Evolutionary conservation across 75 land plant genomes (phyloP), one percentile per base, ranked within the genome.

Genomic region (Adiantum capillusveneris): DNA sequence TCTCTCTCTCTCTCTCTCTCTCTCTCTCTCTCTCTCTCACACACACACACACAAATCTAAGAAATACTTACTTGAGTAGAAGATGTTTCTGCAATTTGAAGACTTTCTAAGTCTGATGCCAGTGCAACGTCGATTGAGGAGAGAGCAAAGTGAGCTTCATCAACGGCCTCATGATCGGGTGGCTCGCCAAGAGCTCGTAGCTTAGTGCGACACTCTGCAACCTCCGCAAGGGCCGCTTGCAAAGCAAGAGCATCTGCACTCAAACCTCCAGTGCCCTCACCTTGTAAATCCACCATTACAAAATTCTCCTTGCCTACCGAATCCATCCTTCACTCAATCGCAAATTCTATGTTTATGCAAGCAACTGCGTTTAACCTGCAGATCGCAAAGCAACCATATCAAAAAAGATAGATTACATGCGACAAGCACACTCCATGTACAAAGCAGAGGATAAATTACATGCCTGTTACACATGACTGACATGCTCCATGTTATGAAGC

Each of bases 121-220:
- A 84, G 64, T 3, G 31, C 19, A 22, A 17, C 51, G n/a, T 90
- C 87, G 27, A 84, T 70, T 18, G 75, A 77, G 0, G 34, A 37
- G 19, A 86, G n/a, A n/a, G 59, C 65, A 0, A 51, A 19, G 29
- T 69, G 65, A n/a, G 97, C 91, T 16, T 39, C 42, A 54, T 91
- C 85, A 31, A 91, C 80, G 7, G 70, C 34, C 62, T 84, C 87
- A 56, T 79, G 81, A 61, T 86, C 91, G 54, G 97, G 91, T 27
- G 88, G 81, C 7, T 55, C 58, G 20, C 88, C 88, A 1, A 86
- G 78, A 22, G 69, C 46, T 5, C 29, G 60, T 27, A 86, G 70
- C 25, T 69, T 57, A 28, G 83, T 71, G 37, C 87, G 66, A 31
- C 79, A 60, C 27, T 79, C 85, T 9, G 77, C 64, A 3, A 91